phyloP scores from a whole-genome alignment of 176 grass and related monocot species.

The Carex myosuroides region DNA sequence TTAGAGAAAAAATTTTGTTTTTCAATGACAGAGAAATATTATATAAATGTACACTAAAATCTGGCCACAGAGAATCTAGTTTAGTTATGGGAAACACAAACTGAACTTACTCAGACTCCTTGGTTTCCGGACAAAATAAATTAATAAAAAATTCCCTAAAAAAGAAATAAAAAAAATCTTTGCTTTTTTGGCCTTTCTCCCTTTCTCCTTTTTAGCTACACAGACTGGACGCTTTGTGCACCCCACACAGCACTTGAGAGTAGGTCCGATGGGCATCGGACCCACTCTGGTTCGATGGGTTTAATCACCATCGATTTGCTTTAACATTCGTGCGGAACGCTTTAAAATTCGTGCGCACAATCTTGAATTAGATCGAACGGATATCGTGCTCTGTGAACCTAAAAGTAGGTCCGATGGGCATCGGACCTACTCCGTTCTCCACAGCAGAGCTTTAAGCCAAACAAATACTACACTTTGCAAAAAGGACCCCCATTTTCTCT shows the following conservation, averaged over 20 bases:
- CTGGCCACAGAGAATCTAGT: neutral
- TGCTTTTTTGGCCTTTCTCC: neutral
- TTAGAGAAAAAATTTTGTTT: neutral
- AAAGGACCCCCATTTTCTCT: slow-evolving; percentile 19
- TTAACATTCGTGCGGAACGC: too few relatives aligned
- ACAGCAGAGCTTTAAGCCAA: slow-evolving; percentile 18
- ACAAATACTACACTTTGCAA: slow-evolving; percentile 16
- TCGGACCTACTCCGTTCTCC: too few relatives aligned
- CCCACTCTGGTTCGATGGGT: too few relatives aligned
- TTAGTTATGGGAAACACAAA: slow-evolving; percentile 2
- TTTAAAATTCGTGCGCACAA: too few relatives aligned
- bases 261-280: too few relatives aligned
- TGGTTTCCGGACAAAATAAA: slow-evolving; percentile 4
- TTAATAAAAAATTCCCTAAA: neutral
- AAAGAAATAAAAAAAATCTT: neutral
- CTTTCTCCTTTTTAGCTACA: slow-evolving; percentile 4
- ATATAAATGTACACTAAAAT: neutral
- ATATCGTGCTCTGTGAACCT: too few relatives aligned
- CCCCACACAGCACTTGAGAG: neutral
- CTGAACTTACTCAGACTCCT: slow-evolving; percentile 6
- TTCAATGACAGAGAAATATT: neutral
- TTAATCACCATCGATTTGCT: too few relatives aligned
- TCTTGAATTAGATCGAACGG: too few relatives aligned
- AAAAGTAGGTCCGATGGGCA: too few relatives aligned
- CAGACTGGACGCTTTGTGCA: slow-evolving; percentile 6